phyloP scores from a whole-genome alignment of 2,329 filamentous ascomycete species.

The Scorias spongiosa region DNA sequence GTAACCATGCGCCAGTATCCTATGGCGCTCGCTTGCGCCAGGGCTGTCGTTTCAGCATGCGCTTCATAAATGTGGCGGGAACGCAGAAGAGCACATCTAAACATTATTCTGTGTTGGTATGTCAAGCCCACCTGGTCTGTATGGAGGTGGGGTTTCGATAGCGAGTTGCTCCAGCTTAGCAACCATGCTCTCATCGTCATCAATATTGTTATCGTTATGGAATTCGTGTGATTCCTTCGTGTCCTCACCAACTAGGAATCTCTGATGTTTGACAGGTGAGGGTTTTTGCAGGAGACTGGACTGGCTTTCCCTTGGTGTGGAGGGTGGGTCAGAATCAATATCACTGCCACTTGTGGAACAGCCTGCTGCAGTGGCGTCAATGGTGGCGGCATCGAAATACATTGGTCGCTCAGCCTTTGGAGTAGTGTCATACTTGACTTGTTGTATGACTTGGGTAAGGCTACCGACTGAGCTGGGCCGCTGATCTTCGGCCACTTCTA shows the following conservation, averaged over 20 bases:
- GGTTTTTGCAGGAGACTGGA: not conserved
- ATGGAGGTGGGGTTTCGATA: not conserved
- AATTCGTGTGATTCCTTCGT: not conserved
- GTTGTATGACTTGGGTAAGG: conserved; percentile 27
- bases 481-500: conserved; percentile 32
- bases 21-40: no score
- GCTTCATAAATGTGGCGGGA: no score
- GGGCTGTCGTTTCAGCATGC: no score
- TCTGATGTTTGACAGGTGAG: not conserved
- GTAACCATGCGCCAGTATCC: no score
- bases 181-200: not conserved
- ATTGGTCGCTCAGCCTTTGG: conserved; percentile 26
- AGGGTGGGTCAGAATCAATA: not conserved
- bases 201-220: not conserved
- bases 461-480: conserved; percentile 26
- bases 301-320: not conserved
- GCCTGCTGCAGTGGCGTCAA: not conserved
- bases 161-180: not conserved
- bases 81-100: not conserved
- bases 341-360: not conserved
- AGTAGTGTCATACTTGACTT: conserved; percentile 30
- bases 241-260: not conserved
- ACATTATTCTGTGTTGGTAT: not conserved
- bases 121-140: not conserved
- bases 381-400: conserved; percentile 15